These are phyloP conservation scores for Xylariomycetidae sp. DNA, from an alignment of 2,329 filamentous ascomycete genomes.

Conservation along the genomic window DNA sequence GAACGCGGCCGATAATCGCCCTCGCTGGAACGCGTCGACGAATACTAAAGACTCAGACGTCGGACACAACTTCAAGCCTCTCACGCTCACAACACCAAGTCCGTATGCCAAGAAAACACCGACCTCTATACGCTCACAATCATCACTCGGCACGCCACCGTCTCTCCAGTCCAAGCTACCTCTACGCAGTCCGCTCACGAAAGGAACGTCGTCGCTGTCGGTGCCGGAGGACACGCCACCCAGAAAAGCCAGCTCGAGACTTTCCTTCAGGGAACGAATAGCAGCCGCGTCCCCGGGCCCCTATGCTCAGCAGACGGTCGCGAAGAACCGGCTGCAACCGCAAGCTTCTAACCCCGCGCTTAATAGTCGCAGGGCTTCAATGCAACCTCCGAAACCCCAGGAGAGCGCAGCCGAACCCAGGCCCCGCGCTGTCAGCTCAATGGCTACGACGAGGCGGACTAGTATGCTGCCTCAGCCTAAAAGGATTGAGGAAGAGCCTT, in stretches of 20 bases:
- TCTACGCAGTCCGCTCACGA: conserved; percentile 43
- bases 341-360: conserved; percentile 41
- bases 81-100: conserved; percentile 56
- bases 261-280: conserved; percentile 49
- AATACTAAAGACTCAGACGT: conserved; percentile 60
- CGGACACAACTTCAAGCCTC: conserved; percentile 64
- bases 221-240: conserved; percentile 41
- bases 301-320: conserved; percentile 39
- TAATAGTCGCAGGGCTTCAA: conserved; percentile 46
- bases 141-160: conserved; percentile 37
- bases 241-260: conserved; percentile 36
- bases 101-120: conserved; percentile 47
- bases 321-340: conserved; percentile 40
- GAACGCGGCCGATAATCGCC: conserved; percentile 49
- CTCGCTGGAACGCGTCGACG: conserved; percentile 68
- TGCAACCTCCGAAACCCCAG: conserved; percentile 42
- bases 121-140: conserved; percentile 35
- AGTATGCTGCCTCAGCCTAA: conserved; percentile 51
- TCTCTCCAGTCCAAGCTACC: conserved; percentile 44
- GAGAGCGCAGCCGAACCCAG: conserved; percentile 23
- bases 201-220: conserved; percentile 45
- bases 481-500: conserved; percentile 26
- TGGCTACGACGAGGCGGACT: conserved; percentile 45
- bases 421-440: conserved; percentile 51
- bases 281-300: conserved; percentile 43